Percentiles rank a stretch among this genome's conserved stretches.
phyloP scores from a whole-genome alignment of 2,329 filamentous ascomycete genomes.

The Mollisiaceae sp. region DNA sequence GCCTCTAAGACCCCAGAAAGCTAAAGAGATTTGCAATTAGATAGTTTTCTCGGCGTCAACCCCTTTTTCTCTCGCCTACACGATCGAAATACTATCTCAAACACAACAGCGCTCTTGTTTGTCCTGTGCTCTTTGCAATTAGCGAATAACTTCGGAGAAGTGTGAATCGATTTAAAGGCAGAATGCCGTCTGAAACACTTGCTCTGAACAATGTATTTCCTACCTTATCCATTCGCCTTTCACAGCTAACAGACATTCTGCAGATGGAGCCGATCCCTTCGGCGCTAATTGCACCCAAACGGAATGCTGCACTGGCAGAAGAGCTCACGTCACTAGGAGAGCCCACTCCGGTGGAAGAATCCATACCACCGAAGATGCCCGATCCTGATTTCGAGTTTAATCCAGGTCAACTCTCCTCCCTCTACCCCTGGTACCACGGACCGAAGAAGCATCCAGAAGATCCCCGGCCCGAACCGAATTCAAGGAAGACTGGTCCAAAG shows the following conservation, averaged over 20 bases:
- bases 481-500: not conserved
- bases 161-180: not conserved
- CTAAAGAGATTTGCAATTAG: not conserved
- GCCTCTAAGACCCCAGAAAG: not conserved
- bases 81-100: not conserved
- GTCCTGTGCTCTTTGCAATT: not conserved
- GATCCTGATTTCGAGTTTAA: not conserved
- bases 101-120: not conserved
- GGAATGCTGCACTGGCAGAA: not conserved
- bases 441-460: not conserved
- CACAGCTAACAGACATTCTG: not conserved
- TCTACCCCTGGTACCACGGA: not conserved
- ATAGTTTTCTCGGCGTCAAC: not conserved
- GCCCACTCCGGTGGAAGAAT: not conserved
- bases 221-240: not conserved
- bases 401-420: not conserved
- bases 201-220: not conserved
- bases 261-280: not conserved
- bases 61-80: not conserved
- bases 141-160: not conserved
- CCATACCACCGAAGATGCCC: not conserved
- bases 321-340: not conserved
- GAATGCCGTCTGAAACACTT: not conserved
- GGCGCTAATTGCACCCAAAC: not conserved
- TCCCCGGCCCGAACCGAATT: not conserved